Conservation (phyloP, 2,329 filamentous ascomycete genomes). For the Macrophomina phaseolina region DNA sequence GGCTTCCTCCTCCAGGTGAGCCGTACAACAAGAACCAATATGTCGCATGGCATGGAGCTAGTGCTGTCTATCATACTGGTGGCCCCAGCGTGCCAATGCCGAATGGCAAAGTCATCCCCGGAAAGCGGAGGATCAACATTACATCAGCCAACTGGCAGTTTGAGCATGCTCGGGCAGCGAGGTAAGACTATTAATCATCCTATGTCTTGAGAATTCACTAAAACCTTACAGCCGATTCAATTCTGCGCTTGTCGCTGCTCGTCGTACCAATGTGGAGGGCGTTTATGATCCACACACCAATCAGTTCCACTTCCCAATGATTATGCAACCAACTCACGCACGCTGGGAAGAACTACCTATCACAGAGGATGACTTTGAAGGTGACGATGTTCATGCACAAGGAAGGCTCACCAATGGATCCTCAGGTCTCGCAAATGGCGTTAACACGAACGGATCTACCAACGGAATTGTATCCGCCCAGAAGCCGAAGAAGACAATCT, state of each 20-base stretch:
- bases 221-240: slow-evolving; percentile 76
- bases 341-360: slow-evolving; percentile 75
- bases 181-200: slow-evolving; percentile 59
- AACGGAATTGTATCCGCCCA: slow-evolving; percentile 26
- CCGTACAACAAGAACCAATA: slow-evolving; percentile 99
- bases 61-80: slow-evolving; percentile 89
- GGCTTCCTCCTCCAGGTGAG: slow-evolving; percentile 74
- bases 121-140: slow-evolving; percentile 83
- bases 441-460: slow-evolving; percentile 23
- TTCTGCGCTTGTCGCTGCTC: slow-evolving; percentile 69
- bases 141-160: slow-evolving; percentile 97
- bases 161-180: slow-evolving; percentile 89
- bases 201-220: slow-evolving; percentile 32
- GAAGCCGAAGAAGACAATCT: slow-evolving; percentile 45
- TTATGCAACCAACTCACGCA: slow-evolving; percentile 87
- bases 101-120: slow-evolving; percentile 73
- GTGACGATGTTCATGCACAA: slow-evolving; percentile 32
- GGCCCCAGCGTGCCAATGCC: slow-evolving; percentile 76
- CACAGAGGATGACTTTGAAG: slow-evolving; percentile 30
- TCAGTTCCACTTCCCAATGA: slow-evolving; percentile 81
- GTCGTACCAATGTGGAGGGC: slow-evolving; percentile 73
- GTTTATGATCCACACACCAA: slow-evolving; percentile 97
- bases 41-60: slow-evolving; percentile 97
- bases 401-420: slow-evolving; percentile 35
- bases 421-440: slow-evolving; percentile 45